Percentiles rank a stretch among this genome's conserved stretches.
phyloP scores from a whole-genome alignment of 306 rosid species.

The Purshia tridentata region DNA sequence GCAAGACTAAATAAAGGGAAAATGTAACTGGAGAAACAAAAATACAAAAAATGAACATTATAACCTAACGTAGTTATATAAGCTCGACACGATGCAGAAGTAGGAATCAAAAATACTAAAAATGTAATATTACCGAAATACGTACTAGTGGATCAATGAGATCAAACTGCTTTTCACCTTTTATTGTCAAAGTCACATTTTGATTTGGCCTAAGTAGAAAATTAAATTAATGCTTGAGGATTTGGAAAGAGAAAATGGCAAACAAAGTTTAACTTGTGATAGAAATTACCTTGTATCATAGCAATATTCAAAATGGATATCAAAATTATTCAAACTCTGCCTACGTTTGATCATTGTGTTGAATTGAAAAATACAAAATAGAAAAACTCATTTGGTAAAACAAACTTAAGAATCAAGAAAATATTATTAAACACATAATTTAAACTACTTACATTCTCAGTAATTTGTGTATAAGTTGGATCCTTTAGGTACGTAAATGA shows the following conservation, averaged over 20 bases:
- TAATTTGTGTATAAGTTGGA: slow-evolving; percentile 64
- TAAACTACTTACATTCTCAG: slow-evolving; percentile 51
- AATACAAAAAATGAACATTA: too few relatives aligned
- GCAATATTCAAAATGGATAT: too few relatives aligned
- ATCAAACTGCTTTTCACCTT: slow-evolving; percentile 58
- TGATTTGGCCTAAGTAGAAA: slow-evolving; percentile 47
- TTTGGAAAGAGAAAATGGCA: too few relatives aligned
- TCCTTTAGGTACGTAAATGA: slow-evolving; percentile 76
- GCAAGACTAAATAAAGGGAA: too few relatives aligned
- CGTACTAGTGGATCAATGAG: slow-evolving; percentile 35
- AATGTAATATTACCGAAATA: slow-evolving; percentile 27
- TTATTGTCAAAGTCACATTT: slow-evolving; percentile 62
- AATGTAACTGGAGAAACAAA: too few relatives aligned
- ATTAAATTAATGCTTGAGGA: slow-evolving; percentile 38
- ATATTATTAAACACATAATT: slow-evolving; percentile 10
- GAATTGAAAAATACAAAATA: slow-evolving; percentile 55
- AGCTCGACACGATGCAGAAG: slow-evolving; percentile 3
- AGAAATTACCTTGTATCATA: too few relatives aligned
- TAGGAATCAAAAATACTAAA: slow-evolving; percentile 12
- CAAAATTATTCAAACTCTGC: too few relatives aligned
- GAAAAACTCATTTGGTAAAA: background rate
- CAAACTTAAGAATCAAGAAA: slow-evolving; percentile 7
- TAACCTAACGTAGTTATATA: too few relatives aligned
- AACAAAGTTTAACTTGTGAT: too few relatives aligned
- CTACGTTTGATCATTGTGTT: slow-evolving; percentile 28